These are phyloP conservation scores for Tilletia walkeri DNA, from an alignment of 1,284 basidiomycete genomes.

Conservation along the genomic window DNA sequence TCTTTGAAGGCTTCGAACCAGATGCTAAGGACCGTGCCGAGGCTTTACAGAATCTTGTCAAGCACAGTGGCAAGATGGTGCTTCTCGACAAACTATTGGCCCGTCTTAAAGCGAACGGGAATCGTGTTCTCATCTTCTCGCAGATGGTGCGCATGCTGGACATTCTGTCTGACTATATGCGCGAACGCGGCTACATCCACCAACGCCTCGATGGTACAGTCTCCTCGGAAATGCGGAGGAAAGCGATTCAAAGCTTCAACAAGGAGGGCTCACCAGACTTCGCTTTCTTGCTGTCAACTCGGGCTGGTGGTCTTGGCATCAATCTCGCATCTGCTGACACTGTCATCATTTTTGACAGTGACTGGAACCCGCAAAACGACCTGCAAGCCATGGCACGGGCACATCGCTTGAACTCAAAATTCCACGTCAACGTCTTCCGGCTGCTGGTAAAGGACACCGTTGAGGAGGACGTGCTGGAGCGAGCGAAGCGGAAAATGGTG, in stretches of 20 bases:
- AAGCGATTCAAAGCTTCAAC: conserved; percentile 76
- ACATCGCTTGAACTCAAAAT: conserved; percentile 63
- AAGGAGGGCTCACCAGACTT: conserved; percentile 70
- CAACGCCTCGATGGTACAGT: conserved; percentile 76
- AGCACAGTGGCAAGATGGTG: conserved; percentile 61
- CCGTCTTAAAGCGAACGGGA: conserved; percentile 58
- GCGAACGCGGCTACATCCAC: conserved; percentile 77
- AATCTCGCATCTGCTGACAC: conserved; percentile 81
- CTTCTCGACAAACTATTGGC: conserved; percentile 59
- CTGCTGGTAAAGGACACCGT: conserved; percentile 98
- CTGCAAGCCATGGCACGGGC: conserved; percentile 99
- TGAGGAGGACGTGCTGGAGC: conserved; percentile 96
- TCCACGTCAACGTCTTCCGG: conserved; percentile 95
- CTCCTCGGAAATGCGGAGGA: conserved; percentile 76
- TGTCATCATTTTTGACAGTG: conserved; percentile 91
- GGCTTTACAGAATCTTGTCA: conserved; percentile 59
- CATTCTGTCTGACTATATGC: conserved; percentile 96
- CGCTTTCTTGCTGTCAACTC: conserved; percentile 53
- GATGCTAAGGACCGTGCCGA: conserved; percentile 75
- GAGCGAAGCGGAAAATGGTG: conserved; percentile 99
- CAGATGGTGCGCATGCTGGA: conserved; percentile 99
- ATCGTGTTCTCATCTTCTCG: conserved; percentile 64
- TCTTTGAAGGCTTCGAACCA: conserved; percentile 92
- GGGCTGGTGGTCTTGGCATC: conserved; percentile 55
- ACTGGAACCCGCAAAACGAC: conserved; percentile 95